Evolutionary conservation across 2,329 filamentous ascomycete genomes (phyloP).

Genomic region (Coleophoma cylindrospora): DNA sequence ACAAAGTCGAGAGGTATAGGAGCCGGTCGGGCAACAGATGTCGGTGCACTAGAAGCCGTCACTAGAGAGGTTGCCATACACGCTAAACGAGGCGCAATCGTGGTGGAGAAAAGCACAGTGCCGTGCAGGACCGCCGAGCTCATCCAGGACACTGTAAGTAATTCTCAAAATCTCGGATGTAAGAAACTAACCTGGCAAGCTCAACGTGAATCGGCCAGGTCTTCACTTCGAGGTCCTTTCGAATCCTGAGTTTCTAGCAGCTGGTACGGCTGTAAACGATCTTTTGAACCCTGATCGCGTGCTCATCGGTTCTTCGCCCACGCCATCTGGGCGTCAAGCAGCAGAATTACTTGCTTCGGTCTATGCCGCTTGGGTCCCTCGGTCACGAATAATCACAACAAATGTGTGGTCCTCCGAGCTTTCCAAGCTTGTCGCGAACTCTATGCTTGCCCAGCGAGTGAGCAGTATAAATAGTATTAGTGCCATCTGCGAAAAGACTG

Average conservation of each 20-base stretch:
- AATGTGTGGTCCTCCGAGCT: constrained; percentile 77
- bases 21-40: constrained; percentile 66
- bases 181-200: constrained; percentile 30
- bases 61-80: constrained; percentile 61
- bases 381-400: constrained; percentile 62
- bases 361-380: constrained; percentile 68
- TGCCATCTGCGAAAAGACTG: constrained; percentile 73
- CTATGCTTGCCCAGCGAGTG: constrained; percentile 75
- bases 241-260: constrained; percentile 77
- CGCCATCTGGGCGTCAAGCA: constrained; percentile 53
- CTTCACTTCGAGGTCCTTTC: constrained; percentile 71
- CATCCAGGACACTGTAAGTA: constrained; percentile 60
- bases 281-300: constrained; percentile 68
- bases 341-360: constrained; percentile 59
- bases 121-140: constrained; percentile 70
- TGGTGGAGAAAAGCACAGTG: constrained; percentile 80
- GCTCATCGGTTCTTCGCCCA: constrained; percentile 65
- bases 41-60: constrained; percentile 67
- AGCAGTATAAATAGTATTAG: constrained; percentile 77
- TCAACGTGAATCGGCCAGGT: constrained; percentile 54
- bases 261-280: constrained; percentile 70
- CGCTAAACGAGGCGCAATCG: constrained; percentile 62
- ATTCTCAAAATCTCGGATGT: too few species aligned
- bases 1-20: constrained; percentile 69
- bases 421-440: constrained; percentile 74